Evolutionary conservation across 2,329 filamentous ascomycete genomes (phyloP), one percentile per base, ranked within the genome.

Genomic region (Talaromyces sp.): DNA sequence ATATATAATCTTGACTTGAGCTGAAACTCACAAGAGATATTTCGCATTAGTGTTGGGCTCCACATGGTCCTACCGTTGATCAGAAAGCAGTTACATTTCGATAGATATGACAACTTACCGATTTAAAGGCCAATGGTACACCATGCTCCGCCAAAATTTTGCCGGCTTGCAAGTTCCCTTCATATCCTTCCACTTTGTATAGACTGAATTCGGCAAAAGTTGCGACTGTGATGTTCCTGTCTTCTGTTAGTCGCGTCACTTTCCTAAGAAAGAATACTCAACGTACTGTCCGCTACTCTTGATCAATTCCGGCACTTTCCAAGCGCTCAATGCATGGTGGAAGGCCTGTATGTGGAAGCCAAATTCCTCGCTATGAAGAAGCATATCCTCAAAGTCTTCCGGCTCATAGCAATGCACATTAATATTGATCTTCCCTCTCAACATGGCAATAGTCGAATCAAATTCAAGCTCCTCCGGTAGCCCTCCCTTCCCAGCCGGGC

Each of bases 381-480:
- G 84, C 73, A 90, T 89, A 37, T 86, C 86, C 74, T 91, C 88
- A 8, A 91, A 78, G 69, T 91, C 89, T 0, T 87, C 83, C 1
- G 89, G 81, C 0, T 87, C 90, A 74, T 91, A 91, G 76, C 89
- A 91, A 70, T 91, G 89, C 0, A 86, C 88, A 76, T 91, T 90
- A 68, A 91, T 82, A 66, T 87, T 84, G 6, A 91, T 87, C 68
- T 91, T 87, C 0, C 88, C 88, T 45, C 89, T 83, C 41, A 91
- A 75, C 3, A 87, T 86, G 0, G 87, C 89, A 7, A 81, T 80
- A 1, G 90, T 76, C 0, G 85, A 84, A 69, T 90, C 88, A 86
- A 87, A 89, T 58, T 83, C 74, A 19, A 90, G 78, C 24, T 89
- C 84, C 70, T 85, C 82, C 0, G 87, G 88, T 2, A 91, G 80